Evolutionary conservation across 2,329 filamentous ascomycete species (phyloP).

Genomic region (Fusarium gaditjirri): DNA sequence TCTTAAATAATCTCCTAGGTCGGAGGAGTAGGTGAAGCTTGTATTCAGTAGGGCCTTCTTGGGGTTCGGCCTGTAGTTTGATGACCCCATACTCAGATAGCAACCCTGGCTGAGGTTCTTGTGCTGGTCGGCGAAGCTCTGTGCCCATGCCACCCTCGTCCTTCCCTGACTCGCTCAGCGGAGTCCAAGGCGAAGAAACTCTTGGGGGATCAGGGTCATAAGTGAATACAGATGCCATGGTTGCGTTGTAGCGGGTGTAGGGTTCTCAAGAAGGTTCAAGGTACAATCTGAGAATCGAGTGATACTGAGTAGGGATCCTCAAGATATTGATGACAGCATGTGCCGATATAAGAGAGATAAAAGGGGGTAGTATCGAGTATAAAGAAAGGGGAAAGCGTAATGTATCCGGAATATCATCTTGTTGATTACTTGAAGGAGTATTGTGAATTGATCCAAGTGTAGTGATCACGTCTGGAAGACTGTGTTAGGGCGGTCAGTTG

Average conservation of each 20-base stretch:
- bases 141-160: conserved; percentile 37
- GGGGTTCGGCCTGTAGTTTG: conserved; percentile 87
- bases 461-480: conserved; percentile 35
- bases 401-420: conserved; percentile 44
- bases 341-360: conserved; percentile 19
- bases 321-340: conserved; percentile 35
- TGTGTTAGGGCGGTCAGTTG: conserved; percentile 30
- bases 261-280: background rate
- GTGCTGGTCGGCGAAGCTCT: conserved; percentile 41
- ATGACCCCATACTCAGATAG: conserved; percentile 74
- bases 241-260: background rate
- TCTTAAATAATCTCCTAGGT: conserved; percentile 77
- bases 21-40: conserved; percentile 91
- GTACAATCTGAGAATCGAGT: background rate
- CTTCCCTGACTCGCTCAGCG: conserved; percentile 59
- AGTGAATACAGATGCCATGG: conserved; percentile 95
- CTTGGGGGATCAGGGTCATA: conserved; percentile 89
- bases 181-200: conserved; percentile 91
- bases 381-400: conserved; percentile 22
- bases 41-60: conserved; percentile 95
- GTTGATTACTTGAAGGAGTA: conserved; percentile 18
- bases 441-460: conserved; percentile 10
- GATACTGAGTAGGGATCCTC: background rate
- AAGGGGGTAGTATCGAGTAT: conserved; percentile 16
- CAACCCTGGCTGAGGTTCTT: conserved; percentile 49